Evolutionary conservation across 1,284 basidiomycete genomes (phyloP), one percentile per base, ranked within the genome.

Genomic region (Athelia psychrophila): DNA sequence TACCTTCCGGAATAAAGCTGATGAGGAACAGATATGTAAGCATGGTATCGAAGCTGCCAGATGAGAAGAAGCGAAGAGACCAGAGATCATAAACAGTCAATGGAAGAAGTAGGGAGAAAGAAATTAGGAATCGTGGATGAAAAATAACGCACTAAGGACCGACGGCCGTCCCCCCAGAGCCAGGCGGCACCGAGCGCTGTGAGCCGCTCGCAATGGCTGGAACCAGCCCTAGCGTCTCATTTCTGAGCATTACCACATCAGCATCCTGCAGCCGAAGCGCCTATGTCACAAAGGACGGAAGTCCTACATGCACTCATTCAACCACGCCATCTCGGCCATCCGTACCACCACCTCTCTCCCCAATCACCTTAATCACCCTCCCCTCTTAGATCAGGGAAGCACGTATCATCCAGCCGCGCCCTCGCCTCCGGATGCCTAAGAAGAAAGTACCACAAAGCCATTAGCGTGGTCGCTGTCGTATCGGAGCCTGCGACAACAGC

Each of bases 181-280:
- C 62, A 12, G 12, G 38, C 12, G 51, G 51, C 16, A 60, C 50
- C 5, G 53, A 44, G 2, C 60, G 59, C 42, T 60, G 64, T 18
- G 58, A 53, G 4, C 64, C 64, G 20, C 54, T 60, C 2, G 60
- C 57, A 2, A 64, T 53, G 4, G 62, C 54, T n/a, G 66, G 66
- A 12, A 56, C 55, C 4, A 68, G 54, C 2, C 66, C 60, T 40
- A 68, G 49, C 3, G 58, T 49, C 44, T 79, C 77, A 50, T 74
- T 74, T 25, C 75, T 78, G 6, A 35, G 10, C 10, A 35, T n/a
- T 22, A 6, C 20, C 8, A 6, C 20, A n/a, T 42, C 38, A n/a
- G 38, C n/a, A n/a, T 18, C 6, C n/a, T 42, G 38, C 6, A 6
- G 5, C 12, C n/a, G n/a, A 12, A n/a, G 38, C n/a, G 20, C n/a